Percentiles rank a stretch among this genome's conserved stretches.
These are phyloP conservation scores for Hypomontagnella monticulosa DNA, from an alignment of 495 filamentous ascomycete genomes.

Conservation along the genomic window DNA sequence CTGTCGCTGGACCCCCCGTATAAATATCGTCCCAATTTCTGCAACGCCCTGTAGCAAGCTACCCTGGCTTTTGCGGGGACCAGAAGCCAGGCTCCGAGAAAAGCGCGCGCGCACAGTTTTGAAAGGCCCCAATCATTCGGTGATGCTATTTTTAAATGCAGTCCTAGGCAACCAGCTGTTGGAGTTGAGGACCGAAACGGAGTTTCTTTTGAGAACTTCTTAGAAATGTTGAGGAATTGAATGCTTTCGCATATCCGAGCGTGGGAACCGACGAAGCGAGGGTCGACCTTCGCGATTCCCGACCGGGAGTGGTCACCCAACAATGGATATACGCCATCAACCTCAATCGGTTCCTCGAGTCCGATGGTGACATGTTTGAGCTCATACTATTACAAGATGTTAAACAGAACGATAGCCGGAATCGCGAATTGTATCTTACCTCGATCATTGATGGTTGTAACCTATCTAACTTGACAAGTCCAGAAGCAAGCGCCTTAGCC, in stretches of 20 bases:
- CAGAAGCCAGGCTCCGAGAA: constrained; percentile 34
- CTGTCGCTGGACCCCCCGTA: constrained; percentile 28
- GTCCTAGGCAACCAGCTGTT: constrained; percentile 1
- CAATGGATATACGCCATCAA: constrained; percentile 38
- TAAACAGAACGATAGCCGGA: not conserved
- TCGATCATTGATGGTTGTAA: constrained; percentile 40
- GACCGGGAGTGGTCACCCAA: constrained; percentile 45
- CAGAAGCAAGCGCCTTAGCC: constrained; percentile 31
- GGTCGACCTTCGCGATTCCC: constrained; percentile 33
- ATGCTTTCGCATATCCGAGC: constrained; percentile 40
- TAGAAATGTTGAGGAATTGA: constrained; percentile 37
- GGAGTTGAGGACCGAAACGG: not conserved
- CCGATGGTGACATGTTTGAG: constrained; percentile 26
- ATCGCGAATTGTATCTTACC: constrained; percentile 25
- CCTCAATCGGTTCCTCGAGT: constrained; percentile 25
- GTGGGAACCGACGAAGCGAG: constrained; percentile 43
- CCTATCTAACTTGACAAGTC: constrained; percentile 37
- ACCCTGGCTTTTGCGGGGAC: constrained; percentile 33
- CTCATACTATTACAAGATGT: constrained; percentile 30
- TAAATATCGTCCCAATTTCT: constrained; percentile 29
- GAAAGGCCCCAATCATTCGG: constrained; percentile 1
- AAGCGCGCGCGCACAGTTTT: not conserved
- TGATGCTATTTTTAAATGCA: not conserved
- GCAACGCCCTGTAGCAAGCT: constrained; percentile 37
- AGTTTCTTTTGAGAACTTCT: constrained; percentile 14